These are phyloP conservation scores for Arthroderma sp. DNA, from an alignment of 2,329 filamentous ascomycete genomes.

Conservation along the genomic window DNA sequence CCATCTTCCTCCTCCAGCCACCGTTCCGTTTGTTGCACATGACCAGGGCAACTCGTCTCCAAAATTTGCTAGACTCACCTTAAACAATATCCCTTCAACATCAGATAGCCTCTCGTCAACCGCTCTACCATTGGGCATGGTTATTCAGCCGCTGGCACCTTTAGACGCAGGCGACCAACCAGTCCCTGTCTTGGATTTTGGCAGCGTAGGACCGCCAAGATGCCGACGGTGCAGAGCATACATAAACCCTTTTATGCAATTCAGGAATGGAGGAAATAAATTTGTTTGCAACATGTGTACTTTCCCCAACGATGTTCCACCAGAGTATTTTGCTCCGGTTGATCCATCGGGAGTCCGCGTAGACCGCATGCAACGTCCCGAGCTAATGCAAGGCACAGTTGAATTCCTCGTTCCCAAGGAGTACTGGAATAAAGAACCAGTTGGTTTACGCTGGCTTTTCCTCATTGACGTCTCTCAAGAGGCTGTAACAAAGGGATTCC, in stretches of 20 bases:
- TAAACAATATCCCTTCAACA: constrained; percentile 84
- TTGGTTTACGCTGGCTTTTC: constrained; percentile 78
- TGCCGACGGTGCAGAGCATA: constrained; percentile 90
- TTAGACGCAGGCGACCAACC: constrained; percentile 73
- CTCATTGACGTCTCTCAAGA: constrained; percentile 89
- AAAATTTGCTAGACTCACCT: constrained; percentile 77
- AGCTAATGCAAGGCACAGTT: constrained; percentile 81
- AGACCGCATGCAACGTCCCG: constrained; percentile 77
- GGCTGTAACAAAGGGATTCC: constrained; percentile 75
- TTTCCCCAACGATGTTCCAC: constrained; percentile 84
- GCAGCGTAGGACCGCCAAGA: constrained; percentile 74
- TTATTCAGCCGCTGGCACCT: constrained; percentile 76
- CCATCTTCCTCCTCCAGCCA: constrained; percentile 77
- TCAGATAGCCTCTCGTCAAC: constrained; percentile 68
- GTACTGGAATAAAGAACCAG: constrained; percentile 93
- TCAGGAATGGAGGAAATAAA: constrained; percentile 84
- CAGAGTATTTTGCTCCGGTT: constrained; percentile 87
- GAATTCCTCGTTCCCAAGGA: constrained; percentile 96
- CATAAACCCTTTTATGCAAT: constrained; percentile 99
- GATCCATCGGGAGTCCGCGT: constrained; percentile 76
- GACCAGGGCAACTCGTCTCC: constrained; percentile 96
- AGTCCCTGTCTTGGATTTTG: constrained; percentile 90
- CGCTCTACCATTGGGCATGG: constrained; percentile 69
- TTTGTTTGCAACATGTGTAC: constrained; percentile 98
- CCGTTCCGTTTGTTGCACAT: constrained; percentile 79